Conservation (phyloP, 768 basidiomycete species). For the Boletus fagicola region DNA sequence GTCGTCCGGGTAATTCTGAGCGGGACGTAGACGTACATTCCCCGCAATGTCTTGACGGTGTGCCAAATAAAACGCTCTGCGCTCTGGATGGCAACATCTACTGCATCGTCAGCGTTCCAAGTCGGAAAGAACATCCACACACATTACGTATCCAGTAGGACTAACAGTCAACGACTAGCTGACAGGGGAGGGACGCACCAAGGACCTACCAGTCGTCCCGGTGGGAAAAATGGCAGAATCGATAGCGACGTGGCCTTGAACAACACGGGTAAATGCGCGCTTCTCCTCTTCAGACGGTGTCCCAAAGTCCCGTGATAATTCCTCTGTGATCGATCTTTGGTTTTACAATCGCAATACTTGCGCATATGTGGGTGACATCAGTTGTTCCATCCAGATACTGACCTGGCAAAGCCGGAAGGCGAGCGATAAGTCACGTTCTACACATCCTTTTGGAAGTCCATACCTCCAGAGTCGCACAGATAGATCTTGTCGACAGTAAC, state of each 20-base stretch:
- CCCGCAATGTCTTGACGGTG: no score
- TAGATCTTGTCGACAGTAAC: constrained; percentile 51
- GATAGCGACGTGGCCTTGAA: constrained; percentile 89
- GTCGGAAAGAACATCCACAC: constrained; percentile 12
- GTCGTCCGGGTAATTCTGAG: no score
- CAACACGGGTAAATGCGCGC: constrained; percentile 85
- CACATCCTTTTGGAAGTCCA: background rate
- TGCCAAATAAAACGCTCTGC: no score
- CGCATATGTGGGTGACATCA: constrained; percentile 89
- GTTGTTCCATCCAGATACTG: constrained; percentile 95
- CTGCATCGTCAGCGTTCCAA: background rate
- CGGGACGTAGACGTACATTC: no score
- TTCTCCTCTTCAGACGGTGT: constrained; percentile 79
- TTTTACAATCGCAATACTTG: constrained; percentile 30
- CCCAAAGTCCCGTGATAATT: constrained; percentile 71
- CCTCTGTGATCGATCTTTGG: background rate
- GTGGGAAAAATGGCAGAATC: constrained; percentile 81
- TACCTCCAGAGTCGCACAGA: constrained; percentile 86
- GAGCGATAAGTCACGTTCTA: background rate
- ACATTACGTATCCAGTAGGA: constrained; percentile 57
- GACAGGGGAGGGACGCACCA: background rate
- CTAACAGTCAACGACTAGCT: background rate
- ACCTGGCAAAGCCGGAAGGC: constrained; percentile 34
- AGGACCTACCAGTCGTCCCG: constrained; percentile 63
- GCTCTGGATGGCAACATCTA: constrained; percentile 35